These are phyloP conservation scores for Tagetes patula DNA, from an alignment of 129 eudicot species.

Conservation along the genomic window DNA sequence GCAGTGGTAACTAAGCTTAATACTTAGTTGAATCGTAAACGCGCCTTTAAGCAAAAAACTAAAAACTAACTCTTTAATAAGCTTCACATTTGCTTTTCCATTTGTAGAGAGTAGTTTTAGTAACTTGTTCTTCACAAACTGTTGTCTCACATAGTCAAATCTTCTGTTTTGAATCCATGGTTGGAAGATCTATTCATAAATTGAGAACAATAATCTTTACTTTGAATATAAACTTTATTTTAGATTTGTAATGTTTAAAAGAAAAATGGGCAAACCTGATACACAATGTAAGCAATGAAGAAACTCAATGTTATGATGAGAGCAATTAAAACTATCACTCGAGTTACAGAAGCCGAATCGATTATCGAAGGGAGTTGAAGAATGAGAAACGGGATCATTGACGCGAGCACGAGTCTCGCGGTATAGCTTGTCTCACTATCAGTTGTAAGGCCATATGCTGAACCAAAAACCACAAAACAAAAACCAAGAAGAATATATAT, in stretches of 20 bases:
- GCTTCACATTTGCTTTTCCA: conserved; percentile 52
- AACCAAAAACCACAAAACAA: background rate
- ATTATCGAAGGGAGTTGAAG: conserved; percentile 43
- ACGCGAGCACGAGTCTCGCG: conserved; percentile 45
- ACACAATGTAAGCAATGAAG: conserved; percentile 33
- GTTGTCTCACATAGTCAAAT: conserved; percentile 46
- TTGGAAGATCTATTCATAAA: conserved; percentile 52
- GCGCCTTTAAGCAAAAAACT: too few species aligned
- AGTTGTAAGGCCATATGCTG: conserved; percentile 45
- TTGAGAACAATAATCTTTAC: background rate
- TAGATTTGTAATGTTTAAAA: background rate
- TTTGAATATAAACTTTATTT: background rate
- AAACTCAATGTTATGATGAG: conserved; percentile 41
- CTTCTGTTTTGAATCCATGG: conserved; percentile 65
- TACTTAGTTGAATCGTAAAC: too few species aligned
- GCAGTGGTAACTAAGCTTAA: too few species aligned
- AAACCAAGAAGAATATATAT: background rate
- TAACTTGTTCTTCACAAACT: conserved; percentile 56
- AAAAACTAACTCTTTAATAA: conserved; percentile 48
- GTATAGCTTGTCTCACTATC: conserved; percentile 51
- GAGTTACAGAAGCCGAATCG: conserved; percentile 30
- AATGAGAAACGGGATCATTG: conserved; percentile 48
- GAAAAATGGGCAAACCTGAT: conserved; percentile 42
- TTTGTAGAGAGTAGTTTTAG: conserved; percentile 42
- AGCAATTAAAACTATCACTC: conserved; percentile 34